Evolutionary conservation across 441 rosid species (phyloP), one percentile per base, ranked within the genome.

Genomic region (Pelargonium australe): DNA sequence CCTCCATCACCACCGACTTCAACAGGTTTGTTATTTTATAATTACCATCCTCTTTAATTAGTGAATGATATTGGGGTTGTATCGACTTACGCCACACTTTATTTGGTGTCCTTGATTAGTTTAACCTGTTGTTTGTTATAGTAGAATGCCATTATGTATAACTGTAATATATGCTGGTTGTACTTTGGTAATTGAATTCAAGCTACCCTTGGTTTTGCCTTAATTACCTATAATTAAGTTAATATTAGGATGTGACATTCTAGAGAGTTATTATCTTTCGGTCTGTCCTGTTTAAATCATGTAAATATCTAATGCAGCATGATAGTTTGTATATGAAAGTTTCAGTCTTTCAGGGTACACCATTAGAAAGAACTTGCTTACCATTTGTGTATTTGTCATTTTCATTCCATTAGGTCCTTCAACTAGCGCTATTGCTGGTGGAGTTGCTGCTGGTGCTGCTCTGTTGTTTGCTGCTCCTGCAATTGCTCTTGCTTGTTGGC

Each of bases 1-100:
- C 34, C 82, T 68, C 89, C 90, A 49, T 5, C 84, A 4, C 1
- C 85, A 16, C n/a, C 77, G 16, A 0, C 86, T 70, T 13, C 83
- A 67, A 23, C 93, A 72, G 87, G 89, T 88, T 73, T 68, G 73
- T 69, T 45, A 8, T 11, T 45, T 49, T 49, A 53, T 6, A 5
- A 60, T 23, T 60, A 60, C 14, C 4, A 34, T 60, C 64, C 14
- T 8, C 14, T 60, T 20, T 60, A 23, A 60, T 3, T 58, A 17
- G 4, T 57, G 20, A 17, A 57, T 19, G 23, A 58, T 19, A 58
- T 58, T 58, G 63, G 31, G 9, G 63, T 19, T 58, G 14, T 23
- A 23, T 11, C 12, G 61, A 4, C 28, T 58, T 1, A 58, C 8
- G 10, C 63, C 12, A 11, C 11, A 4, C 25, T 20, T 23, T 60